Conservation (phyloP, 1,284 basidiomycete genomes). For the Rhodotorula sp. region DNA sequence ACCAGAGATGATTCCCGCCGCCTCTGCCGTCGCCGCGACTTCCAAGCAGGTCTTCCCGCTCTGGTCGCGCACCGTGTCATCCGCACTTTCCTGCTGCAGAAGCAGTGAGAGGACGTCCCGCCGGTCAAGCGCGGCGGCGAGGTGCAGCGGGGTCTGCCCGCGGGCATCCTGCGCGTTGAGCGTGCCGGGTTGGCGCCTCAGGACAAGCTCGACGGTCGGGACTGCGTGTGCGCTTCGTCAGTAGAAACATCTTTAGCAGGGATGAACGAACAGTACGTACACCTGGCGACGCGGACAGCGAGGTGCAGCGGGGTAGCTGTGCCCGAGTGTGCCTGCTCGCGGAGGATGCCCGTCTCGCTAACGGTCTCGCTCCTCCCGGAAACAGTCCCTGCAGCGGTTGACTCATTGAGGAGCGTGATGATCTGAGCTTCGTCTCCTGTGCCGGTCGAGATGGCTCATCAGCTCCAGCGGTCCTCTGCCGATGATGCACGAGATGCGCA, state of each 20-base stretch:
- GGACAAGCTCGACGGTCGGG: conserved; percentile 46
- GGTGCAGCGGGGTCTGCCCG: conserved; percentile 79
- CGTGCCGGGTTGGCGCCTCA: conserved; percentile 36
- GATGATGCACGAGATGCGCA: conserved; percentile 8
- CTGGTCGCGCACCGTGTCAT: conserved; percentile 75
- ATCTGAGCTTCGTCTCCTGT: conserved; percentile 25
- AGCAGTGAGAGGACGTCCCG: conserved; percentile 64
- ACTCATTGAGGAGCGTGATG: conserved; percentile 10
- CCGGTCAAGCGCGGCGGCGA: conserved; percentile 79
- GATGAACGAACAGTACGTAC: conserved; percentile 2
- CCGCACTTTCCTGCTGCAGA: conserved; percentile 49
- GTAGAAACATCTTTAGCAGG: background rate
- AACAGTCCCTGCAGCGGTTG: background rate
- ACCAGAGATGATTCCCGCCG: conserved; percentile 66
- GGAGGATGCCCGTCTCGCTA: conserved; percentile 4
- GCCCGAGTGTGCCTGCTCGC: conserved; percentile 2
- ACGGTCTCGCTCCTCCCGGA: background rate
- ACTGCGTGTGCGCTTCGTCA: background rate
- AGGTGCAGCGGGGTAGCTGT: conserved; percentile 42
- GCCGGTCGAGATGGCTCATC: background rate
- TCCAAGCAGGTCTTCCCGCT: conserved; percentile 73
- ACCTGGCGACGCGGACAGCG: conserved; percentile 45
- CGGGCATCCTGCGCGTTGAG: conserved; percentile 47
- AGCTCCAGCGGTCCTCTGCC: background rate
- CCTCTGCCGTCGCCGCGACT: conserved; percentile 63